Conservation (phyloP, 2,329 filamentous ascomycete species). For the Paecilomyces sp. region DNA sequence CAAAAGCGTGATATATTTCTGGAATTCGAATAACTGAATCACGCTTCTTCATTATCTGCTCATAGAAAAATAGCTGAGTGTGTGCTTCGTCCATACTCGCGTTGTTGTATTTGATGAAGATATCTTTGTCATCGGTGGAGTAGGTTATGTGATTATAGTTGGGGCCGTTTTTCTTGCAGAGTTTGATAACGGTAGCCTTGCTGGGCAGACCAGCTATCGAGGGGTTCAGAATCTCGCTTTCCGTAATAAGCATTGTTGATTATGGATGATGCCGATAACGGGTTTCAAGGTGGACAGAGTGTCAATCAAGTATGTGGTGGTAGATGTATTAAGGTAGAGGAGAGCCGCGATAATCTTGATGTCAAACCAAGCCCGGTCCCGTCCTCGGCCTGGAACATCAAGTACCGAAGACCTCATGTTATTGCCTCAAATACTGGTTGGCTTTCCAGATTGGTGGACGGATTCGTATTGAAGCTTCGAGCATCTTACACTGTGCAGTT, state of each 20-base stretch:
- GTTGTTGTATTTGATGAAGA: slow-evolving; percentile 5
- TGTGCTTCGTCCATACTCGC: slow-evolving; percentile 4
- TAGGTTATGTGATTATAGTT: slow-evolving; percentile 1
- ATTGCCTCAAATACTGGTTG: too few relatives aligned
- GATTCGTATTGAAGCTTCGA: too few relatives aligned
- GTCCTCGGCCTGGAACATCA: too few relatives aligned
- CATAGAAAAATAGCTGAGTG: slow-evolving; percentile 3
- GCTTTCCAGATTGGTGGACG: too few relatives aligned
- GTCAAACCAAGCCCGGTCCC: too few relatives aligned
- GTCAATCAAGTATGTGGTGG: too few relatives aligned
- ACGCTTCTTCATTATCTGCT: background rate
- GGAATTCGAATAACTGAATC: slow-evolving; percentile 4
- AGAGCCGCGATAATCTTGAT: too few relatives aligned
- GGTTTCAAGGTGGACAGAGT: too few relatives aligned
- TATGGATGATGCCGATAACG: background rate
- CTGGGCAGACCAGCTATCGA: background rate
- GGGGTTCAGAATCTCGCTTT: background rate
- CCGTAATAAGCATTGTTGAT: background rate
- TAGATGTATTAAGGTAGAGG: too few relatives aligned
- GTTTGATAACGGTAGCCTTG: background rate
- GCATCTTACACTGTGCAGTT: too few relatives aligned
- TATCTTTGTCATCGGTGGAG: background rate
- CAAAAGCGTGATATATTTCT: slow-evolving; percentile 6
- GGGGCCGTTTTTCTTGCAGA: slow-evolving; percentile 1
- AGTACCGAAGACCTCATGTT: too few relatives aligned